A percentile compares a stretch with the other conserved stretches of the same genome.
These are phyloP conservation scores for Aspergillus incahuasiensis DNA, from an alignment of 495 filamentous ascomycete species.

Conservation along the genomic window DNA sequence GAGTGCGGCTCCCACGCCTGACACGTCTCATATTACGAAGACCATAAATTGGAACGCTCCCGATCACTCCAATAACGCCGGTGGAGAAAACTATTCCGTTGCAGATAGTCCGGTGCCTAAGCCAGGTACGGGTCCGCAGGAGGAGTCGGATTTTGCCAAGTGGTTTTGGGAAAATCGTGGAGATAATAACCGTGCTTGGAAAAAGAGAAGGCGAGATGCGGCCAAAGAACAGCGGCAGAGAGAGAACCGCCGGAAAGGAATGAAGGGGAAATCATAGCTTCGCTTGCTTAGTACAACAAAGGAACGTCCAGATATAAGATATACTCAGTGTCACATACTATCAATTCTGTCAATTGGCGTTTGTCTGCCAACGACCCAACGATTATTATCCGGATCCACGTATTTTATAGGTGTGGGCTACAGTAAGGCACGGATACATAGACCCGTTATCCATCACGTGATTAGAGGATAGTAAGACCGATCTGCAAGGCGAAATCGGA, in stretches of 20 bases:
- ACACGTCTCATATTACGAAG: constrained; percentile 69
- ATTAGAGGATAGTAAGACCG: too few species aligned
- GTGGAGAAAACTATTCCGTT: constrained; percentile 26
- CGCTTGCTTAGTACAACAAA: not conserved
- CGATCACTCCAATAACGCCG: constrained; percentile 16
- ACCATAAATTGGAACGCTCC: constrained; percentile 27
- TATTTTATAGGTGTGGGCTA: too few species aligned
- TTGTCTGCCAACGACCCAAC: not conserved
- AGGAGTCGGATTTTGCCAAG: constrained; percentile 71
- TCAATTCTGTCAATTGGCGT: not conserved
- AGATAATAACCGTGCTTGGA: constrained; percentile 88
- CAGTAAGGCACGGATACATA: too few species aligned
- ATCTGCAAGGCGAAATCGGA: too few species aligned
- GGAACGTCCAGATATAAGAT: not conserved
- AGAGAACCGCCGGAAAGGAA: constrained; percentile 65
- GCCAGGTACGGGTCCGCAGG: constrained; percentile 20
- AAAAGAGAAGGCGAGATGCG: constrained; percentile 71
- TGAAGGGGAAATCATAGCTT: constrained; percentile 39
- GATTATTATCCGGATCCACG: too few species aligned
- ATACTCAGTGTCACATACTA: not conserved
- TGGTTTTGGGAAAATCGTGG: constrained; percentile 92
- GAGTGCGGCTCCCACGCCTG: constrained; percentile 90
- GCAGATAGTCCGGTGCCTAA: constrained; percentile 35
- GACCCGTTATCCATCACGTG: too few species aligned
- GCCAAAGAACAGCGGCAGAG: constrained; percentile 83